Evolutionary conservation across 148 eudicot genomes (phyloP).

Genomic region (Salicornia ramosissima): DNA sequence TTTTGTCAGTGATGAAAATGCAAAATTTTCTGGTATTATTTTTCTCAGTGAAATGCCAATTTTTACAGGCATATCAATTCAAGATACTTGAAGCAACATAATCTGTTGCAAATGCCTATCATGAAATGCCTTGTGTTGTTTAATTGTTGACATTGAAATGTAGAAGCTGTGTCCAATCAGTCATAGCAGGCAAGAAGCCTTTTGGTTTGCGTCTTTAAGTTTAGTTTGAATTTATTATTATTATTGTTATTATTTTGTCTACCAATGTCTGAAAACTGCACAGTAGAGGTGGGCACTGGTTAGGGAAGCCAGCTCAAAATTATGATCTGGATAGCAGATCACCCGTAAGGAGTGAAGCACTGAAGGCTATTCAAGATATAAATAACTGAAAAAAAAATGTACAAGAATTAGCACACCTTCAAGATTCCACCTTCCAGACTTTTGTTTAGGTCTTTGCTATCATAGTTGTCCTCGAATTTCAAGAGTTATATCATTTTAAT

Average conservation of each 20-base stretch:
- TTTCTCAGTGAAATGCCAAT: not conserved
- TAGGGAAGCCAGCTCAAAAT: not conserved
- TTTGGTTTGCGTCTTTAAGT: not conserved
- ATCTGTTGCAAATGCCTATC: not conserved
- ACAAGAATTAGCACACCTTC: too few relatives aligned
- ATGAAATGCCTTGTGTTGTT: not conserved
- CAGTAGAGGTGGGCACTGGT: not conserved
- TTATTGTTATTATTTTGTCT: too few relatives aligned
- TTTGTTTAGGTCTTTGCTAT: too few relatives aligned
- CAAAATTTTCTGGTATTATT: not conserved
- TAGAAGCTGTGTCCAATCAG: not conserved
- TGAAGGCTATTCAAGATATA: too few relatives aligned
- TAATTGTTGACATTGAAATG: not conserved
- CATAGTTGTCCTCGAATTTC: too few relatives aligned
- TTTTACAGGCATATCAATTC: not conserved
- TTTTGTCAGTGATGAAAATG: constrained; percentile 1
- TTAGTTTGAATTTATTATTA: not conserved
- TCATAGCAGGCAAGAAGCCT: not conserved
- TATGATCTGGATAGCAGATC: not conserved
- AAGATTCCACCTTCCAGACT: too few relatives aligned
- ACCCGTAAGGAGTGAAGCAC: not conserved
- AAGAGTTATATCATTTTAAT: too few relatives aligned
- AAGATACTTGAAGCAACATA: not conserved
- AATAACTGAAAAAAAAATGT: too few relatives aligned
- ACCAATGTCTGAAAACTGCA: not conserved